Conservation (phyloP, 139 green algal genomes). For the Closterium sp. region DNA sequence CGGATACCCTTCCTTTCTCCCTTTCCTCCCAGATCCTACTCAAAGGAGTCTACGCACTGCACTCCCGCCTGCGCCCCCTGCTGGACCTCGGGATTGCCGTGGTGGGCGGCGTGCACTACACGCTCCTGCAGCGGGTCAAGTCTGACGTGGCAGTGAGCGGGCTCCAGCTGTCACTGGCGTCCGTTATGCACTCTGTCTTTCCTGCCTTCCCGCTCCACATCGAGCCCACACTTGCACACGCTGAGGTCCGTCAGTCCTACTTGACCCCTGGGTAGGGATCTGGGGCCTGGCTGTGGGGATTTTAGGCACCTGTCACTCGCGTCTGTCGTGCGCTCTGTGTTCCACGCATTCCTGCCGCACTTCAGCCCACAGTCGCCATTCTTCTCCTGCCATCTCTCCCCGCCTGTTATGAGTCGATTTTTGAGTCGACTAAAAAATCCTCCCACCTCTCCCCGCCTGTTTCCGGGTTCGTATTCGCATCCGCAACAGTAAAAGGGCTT, state of each 20-base stretch:
- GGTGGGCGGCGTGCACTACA: constrained; percentile 24
- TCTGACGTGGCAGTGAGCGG: constrained; percentile 16
- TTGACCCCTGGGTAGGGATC: no score
- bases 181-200: constrained; percentile 10
- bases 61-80: neutral
- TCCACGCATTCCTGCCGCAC: no score
- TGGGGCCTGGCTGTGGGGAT: no score
- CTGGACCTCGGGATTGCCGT: constrained; percentile 19
- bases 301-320: no score
- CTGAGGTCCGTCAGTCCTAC: neutral
- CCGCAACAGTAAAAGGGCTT: no score
- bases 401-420: no score
- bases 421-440: no score
- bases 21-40: neutral
- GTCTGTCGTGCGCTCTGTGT: no score
- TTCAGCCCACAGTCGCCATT: no score
- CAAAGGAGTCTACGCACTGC: constrained; percentile 14
- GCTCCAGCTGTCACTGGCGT: neutral
- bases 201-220: constrained; percentile 5
- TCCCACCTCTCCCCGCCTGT: no score
- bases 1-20: neutral
- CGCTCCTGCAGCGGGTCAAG: constrained; percentile 6
- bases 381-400: no score
- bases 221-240: neutral
- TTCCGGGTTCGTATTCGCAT: no score